A percentile compares a stretch with the other conserved stretches of the same genome.
Conservation (phyloP, 495 filamentous ascomycete species). For the Xylaria palmicola region DNA sequence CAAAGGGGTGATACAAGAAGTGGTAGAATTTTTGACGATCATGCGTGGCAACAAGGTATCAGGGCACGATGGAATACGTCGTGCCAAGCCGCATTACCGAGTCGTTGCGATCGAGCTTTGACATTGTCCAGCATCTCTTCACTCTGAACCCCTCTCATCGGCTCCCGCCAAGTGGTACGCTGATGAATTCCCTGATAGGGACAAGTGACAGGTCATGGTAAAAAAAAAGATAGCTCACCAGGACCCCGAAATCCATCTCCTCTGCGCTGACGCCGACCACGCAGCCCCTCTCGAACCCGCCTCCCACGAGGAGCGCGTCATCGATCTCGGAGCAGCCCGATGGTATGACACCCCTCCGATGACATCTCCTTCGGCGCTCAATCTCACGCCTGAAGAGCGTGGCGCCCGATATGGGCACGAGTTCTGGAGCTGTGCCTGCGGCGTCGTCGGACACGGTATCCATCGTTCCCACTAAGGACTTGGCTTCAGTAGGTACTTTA, state of each 20-base stretch:
- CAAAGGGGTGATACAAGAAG: no score
- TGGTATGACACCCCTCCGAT: slow-evolving; percentile 17
- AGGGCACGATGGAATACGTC: no score
- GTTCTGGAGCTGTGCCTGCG: slow-evolving; percentile 6
- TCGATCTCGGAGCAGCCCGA: slow-evolving; percentile 48
- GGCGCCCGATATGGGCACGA: slow-evolving; percentile 19
- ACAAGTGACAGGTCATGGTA: background rate
- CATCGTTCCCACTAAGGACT: background rate
- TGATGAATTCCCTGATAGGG: background rate
- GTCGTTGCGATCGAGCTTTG: no score
- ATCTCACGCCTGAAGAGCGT: slow-evolving; percentile 31
- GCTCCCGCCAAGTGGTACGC: no score
- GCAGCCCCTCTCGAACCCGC: slow-evolving; percentile 46
- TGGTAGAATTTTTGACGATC: no score
- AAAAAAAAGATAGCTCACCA: slow-evolving; percentile 32
- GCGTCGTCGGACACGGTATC: background rate
- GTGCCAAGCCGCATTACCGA: no score
- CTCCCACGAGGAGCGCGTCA: slow-evolving; percentile 41
- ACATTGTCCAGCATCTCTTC: no score
- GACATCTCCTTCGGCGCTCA: slow-evolving; percentile 16
- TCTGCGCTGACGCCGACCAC: slow-evolving; percentile 51
- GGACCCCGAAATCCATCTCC: slow-evolving; percentile 36
- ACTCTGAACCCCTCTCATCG: no score
- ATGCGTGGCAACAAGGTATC: no score
- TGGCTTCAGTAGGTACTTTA: no score